Evolutionary conservation across 2,329 filamentous ascomycete species (phyloP).

Genomic region (Ceratocystis diversiconidia): DNA sequence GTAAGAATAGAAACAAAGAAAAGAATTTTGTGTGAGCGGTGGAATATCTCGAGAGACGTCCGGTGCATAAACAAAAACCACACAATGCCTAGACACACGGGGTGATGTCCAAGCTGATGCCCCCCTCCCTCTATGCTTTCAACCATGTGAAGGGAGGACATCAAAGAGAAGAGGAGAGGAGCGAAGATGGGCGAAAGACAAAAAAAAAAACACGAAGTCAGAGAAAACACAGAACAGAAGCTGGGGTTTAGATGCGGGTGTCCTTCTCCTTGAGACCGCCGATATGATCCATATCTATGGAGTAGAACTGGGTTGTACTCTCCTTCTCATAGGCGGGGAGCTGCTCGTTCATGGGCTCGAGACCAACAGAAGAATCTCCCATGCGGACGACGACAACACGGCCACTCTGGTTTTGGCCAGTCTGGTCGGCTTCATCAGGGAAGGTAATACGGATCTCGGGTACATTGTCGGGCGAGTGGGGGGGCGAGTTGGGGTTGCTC

Average conservation of each 20-base stretch:
- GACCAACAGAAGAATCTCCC: constrained; percentile 71
- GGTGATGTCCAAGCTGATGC: no score
- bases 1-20: constrained; percentile 16
- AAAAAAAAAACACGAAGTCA: constrained; percentile 1
- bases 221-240: constrained; percentile 9
- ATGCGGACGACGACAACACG: constrained; percentile 85
- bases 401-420: constrained; percentile 67
- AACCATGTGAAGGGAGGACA: constrained; percentile 1
- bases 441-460: constrained; percentile 98
- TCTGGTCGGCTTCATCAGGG: constrained; percentile 82
- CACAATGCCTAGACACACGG: not conserved
- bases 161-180: not conserved
- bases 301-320: constrained; percentile 68
- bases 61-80: not conserved
- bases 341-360: constrained; percentile 73
- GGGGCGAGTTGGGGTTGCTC: constrained; percentile 58
- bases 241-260: constrained; percentile 22
- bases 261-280: constrained; percentile 90
- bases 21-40: not conserved
- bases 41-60: constrained; percentile 2
- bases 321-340: constrained; percentile 83
- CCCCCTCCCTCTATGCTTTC: not conserved
- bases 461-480: constrained; percentile 65
- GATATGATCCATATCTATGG: constrained; percentile 85
- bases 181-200: not conserved